phyloP scores from a whole-genome alignment of 495 filamentous ascomycete genomes.

The Parathielavia hyrcaniae region DNA sequence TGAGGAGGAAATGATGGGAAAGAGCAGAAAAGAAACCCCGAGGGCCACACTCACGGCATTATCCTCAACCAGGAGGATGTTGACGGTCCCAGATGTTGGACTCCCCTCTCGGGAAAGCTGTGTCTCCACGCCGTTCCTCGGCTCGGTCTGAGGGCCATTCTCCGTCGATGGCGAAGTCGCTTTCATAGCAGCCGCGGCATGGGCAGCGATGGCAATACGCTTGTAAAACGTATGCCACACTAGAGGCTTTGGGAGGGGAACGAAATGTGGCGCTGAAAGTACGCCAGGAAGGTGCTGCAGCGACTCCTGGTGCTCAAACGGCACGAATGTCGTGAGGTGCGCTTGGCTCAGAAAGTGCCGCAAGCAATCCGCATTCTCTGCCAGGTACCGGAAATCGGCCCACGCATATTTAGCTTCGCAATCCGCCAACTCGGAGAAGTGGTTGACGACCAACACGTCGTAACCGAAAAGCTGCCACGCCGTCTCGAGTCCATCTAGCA shows the following conservation, averaged over 20 bases:
- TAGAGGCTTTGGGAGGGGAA: background rate
- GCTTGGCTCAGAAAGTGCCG: background rate
- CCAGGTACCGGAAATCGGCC: background rate
- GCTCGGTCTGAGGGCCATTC: background rate
- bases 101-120: background rate
- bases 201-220: background rate
- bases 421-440: background rate
- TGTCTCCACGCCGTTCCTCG: background rate
- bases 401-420: background rate
- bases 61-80: background rate
- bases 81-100: background rate
- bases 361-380: background rate
- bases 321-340: background rate
- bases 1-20: background rate
- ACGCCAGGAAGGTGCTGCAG: background rate
- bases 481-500: background rate
- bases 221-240: background rate
- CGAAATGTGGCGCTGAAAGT: background rate
- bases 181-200: background rate
- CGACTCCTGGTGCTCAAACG: background rate
- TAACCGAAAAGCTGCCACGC: background rate
- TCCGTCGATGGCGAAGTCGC: background rate
- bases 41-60: background rate
- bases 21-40: background rate
- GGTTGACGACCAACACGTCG: background rate